phyloP scores from a whole-genome alignment of 2,329 filamentous ascomycete species.

The Orbilia ellipsospora region DNA sequence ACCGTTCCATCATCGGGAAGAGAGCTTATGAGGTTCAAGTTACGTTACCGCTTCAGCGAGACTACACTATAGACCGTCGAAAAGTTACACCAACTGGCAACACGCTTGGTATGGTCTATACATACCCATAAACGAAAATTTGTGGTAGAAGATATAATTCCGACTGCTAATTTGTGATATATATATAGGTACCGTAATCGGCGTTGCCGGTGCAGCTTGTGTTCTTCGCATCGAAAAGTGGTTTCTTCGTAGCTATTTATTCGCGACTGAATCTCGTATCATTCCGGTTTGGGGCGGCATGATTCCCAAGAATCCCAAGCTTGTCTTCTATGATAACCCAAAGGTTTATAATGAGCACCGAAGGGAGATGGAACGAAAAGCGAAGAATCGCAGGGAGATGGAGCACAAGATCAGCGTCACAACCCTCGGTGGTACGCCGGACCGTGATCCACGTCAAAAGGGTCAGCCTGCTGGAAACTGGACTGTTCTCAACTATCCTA shows the following conservation, averaged over 20 bases:
- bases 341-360: constrained; percentile 33
- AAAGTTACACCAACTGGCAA: constrained; percentile 21
- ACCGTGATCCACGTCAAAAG: not conserved
- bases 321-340: constrained; percentile 16
- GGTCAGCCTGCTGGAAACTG: not conserved
- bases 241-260: constrained; percentile 34
- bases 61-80: constrained; percentile 20
- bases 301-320: constrained; percentile 25
- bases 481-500: not conserved
- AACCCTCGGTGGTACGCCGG: constrained; percentile 12
- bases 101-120: constrained; percentile 18
- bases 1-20: constrained; percentile 42
- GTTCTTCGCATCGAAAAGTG: constrained; percentile 36
- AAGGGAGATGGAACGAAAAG: constrained; percentile 24
- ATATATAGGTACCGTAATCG: constrained; percentile 37
- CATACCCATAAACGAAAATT: not conserved
- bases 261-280: constrained; percentile 15
- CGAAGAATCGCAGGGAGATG: not conserved
- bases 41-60: constrained; percentile 9
- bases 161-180: not conserved
- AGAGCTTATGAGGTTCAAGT: constrained; percentile 36
- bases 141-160: not conserved
- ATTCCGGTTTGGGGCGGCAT: constrained; percentile 30
- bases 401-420: constrained; percentile 11
- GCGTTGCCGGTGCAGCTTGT: constrained; percentile 25